These are phyloP conservation scores for Prunus davidiana DNA, from an alignment of 306 rosid species.

Conservation along the genomic window DNA sequence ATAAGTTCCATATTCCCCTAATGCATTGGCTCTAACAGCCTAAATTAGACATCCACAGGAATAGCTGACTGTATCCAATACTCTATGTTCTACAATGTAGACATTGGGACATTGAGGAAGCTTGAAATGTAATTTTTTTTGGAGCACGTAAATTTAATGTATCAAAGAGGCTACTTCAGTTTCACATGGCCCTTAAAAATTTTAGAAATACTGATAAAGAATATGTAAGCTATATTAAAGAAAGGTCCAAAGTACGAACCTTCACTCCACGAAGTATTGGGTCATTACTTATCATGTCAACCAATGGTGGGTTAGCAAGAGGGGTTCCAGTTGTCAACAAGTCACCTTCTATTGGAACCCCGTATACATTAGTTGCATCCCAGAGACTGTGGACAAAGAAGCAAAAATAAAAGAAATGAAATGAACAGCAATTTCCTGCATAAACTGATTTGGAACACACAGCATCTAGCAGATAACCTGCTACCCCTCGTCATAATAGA, in stretches of 20 bases:
- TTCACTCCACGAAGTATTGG: slow-evolving; percentile 83
- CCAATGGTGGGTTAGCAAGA: slow-evolving; percentile 76
- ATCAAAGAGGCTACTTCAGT: not conserved
- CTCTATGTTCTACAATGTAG: not conserved
- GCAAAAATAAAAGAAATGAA: slow-evolving; percentile 29
- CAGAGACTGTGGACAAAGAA: slow-evolving; percentile 64
- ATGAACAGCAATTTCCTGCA: slow-evolving; percentile 17
- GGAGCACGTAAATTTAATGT: not conserved
- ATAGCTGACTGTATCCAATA: not conserved
- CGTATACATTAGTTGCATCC: slow-evolving; percentile 74
- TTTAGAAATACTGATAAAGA: not conserved
- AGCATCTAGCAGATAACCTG: slow-evolving; percentile 59
- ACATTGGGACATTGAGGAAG: not conserved
- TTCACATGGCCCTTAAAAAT: not conserved
- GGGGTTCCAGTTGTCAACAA: slow-evolving; percentile 79
- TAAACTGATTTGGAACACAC: slow-evolving; percentile 14
- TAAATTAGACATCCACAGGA: not conserved
- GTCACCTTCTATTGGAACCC: slow-evolving; percentile 66
- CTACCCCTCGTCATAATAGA: slow-evolving; percentile 89
- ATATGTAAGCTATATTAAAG: not conserved
- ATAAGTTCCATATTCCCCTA: not conserved
- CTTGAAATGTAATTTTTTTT: not conserved
- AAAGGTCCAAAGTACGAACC: slow-evolving; percentile 47
- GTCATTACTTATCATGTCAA: slow-evolving; percentile 89
- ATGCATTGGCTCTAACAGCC: not conserved